These are phyloP conservation scores for Bruguiera hainesii DNA, from an alignment of 441 rosid species.

Conservation along the genomic window DNA sequence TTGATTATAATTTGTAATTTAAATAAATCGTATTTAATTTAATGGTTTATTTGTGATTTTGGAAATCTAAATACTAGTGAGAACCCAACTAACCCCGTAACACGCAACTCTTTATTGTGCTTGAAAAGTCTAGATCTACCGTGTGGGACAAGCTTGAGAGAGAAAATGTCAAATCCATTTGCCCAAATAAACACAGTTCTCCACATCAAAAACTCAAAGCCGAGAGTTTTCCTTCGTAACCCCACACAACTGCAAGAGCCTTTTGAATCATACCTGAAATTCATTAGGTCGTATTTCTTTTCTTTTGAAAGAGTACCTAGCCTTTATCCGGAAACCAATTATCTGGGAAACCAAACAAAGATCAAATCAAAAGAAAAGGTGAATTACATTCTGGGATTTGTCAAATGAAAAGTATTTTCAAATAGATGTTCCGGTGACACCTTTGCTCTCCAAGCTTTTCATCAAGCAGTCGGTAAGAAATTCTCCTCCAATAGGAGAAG, in stretches of 20 bases:
- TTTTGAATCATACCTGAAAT: constrained; percentile 62
- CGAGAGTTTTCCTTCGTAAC: too few species aligned
- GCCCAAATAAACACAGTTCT: not conserved
- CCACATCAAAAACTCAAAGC: too few species aligned
- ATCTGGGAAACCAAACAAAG: constrained; percentile 42
- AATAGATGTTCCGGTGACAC: constrained; percentile 45
- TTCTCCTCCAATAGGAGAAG: constrained; percentile 91
- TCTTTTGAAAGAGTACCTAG: constrained; percentile 96
- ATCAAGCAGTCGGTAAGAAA: constrained; percentile 89
- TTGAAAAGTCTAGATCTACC: constrained; percentile 71
- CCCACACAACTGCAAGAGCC: too few species aligned
- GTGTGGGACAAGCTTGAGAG: constrained; percentile 28
- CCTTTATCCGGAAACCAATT: constrained; percentile 61
- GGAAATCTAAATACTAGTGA: too few species aligned
- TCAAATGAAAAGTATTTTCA: constrained; percentile 15
- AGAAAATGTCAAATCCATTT: not conserved
- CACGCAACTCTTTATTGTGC: constrained; percentile 85
- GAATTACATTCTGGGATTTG: constrained; percentile 4
- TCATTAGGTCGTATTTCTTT: constrained; percentile 88
- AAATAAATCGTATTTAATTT: too few species aligned
- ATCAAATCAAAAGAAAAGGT: not conserved
- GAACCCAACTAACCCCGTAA: too few species aligned
- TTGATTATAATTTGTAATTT: too few species aligned
- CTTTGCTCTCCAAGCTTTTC: constrained; percentile 97
- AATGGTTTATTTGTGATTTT: too few species aligned